A percentile compares a stretch with the other conserved stretches of the same genome.
Evolutionary conservation across 176 grass and related monocot species (phyloP).

Genomic region (Tuctoria greenei): DNA sequence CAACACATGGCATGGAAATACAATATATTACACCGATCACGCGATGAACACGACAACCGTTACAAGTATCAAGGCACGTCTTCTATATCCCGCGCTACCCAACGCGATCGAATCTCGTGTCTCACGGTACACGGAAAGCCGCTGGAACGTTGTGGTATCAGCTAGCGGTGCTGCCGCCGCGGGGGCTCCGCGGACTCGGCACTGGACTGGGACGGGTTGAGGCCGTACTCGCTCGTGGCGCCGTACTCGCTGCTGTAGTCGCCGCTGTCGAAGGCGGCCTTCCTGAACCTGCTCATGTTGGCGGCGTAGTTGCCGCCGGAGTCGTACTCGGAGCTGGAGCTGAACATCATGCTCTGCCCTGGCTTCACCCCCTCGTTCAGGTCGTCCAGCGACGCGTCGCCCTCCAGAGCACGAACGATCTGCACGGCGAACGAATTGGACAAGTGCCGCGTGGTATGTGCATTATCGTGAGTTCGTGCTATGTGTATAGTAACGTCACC

Average conservation of each 20-base stretch:
- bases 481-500: no score
- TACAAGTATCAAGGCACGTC: not conserved
- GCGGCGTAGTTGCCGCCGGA: conserved; percentile 63
- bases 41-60: no score
- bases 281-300: conserved; percentile 55
- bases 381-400: conserved; percentile 81
- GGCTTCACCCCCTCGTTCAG: conserved; percentile 82
- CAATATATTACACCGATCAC: not conserved
- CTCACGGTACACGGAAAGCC: not conserved
- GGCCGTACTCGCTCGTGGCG: conserved; percentile 58
- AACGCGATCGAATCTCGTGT: not conserved
- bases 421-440: not conserved
- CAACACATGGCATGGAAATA: not conserved
- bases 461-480: not conserved
- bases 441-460: no score
- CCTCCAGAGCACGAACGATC: conserved; percentile 91
- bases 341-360: conserved; percentile 75
- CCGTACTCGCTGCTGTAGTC: conserved; percentile 74
- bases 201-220: conserved; percentile 50
- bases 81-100: not conserved
- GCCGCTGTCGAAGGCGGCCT: conserved; percentile 65
- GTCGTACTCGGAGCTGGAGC: conserved; percentile 60
- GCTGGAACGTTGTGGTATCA: not conserved
- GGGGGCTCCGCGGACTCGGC: conserved; percentile 45
- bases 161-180: conserved; percentile 8